These are phyloP conservation scores for Solanum medicagineum DNA, from an alignment of 257 asterid species.

Conservation along the genomic window DNA sequence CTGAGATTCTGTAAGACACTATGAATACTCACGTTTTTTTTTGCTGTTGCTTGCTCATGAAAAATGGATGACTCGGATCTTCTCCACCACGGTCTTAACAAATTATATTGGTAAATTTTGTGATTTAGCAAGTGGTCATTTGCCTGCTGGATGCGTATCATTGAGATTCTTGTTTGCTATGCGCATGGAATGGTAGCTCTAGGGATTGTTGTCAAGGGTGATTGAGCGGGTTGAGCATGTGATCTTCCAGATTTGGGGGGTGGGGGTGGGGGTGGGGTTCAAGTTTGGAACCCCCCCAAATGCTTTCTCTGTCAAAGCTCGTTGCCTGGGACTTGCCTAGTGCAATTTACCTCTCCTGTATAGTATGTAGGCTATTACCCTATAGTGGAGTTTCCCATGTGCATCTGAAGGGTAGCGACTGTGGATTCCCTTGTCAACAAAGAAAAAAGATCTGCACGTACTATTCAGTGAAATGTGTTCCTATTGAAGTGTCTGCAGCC, in stretches of 20 bases:
- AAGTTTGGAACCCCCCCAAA: neutral
- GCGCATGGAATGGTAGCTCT: neutral
- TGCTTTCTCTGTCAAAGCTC: neutral
- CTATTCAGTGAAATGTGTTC: neutral
- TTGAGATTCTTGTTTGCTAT: neutral
- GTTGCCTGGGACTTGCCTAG: neutral
- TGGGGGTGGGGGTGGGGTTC: neutral
- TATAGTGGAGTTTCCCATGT: neutral
- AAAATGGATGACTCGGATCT: neutral
- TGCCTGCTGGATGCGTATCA: neutral
- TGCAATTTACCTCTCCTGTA: neutral
- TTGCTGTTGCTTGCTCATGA: neutral
- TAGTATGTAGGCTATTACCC: neutral
- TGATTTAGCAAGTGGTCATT: neutral
- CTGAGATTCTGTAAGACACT: slow-evolving; percentile 48
- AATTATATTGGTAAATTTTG: neutral
- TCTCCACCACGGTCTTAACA: neutral
- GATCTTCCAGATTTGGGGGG: neutral
- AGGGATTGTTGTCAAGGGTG: neutral
- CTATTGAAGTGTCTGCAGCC: neutral
- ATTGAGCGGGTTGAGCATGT: neutral
- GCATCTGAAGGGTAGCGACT: neutral
- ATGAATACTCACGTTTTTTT: neutral
- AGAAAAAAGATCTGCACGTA: neutral
- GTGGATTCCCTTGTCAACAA: neutral